Percentiles rank a stretch among this genome's conserved stretches.
Conservation (phyloP, 805 yeast genomes). For the Cyberlindnera nakhonratchasimensis region DNA sequence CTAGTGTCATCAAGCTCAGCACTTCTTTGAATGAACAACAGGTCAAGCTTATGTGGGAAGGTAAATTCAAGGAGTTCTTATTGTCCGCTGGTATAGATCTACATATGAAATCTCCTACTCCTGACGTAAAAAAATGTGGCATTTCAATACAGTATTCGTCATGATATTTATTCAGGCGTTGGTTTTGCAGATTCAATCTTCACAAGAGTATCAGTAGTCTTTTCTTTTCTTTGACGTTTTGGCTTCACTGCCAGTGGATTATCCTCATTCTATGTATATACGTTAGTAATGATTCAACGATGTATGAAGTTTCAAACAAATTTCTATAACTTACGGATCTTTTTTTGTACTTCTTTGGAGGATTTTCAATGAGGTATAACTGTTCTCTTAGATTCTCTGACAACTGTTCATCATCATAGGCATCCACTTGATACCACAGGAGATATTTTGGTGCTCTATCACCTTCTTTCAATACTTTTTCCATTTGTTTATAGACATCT, state of each 20-base stretch:
- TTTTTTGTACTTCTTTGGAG: constrained; percentile 35
- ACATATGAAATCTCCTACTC: constrained; percentile 40
- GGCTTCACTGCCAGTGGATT: constrained; percentile 14
- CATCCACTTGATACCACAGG: constrained; percentile 84
- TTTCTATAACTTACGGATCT: constrained; percentile 17
- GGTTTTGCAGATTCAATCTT: not conserved
- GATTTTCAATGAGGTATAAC: constrained; percentile 50
- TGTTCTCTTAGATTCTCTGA: constrained; percentile 63
- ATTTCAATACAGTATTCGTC: constrained; percentile 61
- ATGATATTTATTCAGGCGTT: constrained; percentile 20
- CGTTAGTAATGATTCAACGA: constrained; percentile 8
- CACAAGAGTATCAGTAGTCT: not conserved
- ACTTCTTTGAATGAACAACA: constrained; percentile 63
- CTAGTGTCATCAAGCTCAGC: constrained; percentile 70
- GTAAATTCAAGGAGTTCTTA: constrained; percentile 74
- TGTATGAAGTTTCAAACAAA: not conserved
- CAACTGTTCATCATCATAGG: constrained; percentile 60
- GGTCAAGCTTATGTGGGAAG: constrained; percentile 79
- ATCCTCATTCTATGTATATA: constrained; percentile 9
- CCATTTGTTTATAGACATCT: constrained; percentile 60
- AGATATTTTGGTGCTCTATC: constrained; percentile 56
- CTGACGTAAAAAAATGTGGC: constrained; percentile 53
- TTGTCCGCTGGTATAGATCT: constrained; percentile 70
- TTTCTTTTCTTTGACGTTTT: constrained; percentile 16
- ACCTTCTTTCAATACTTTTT: constrained; percentile 54